Percentiles rank a stretch among this genome's conserved stretches.
These are phyloP conservation scores for Elongisporangium senticosum DNA, from an alignment of 352 stramenopile species.

Conservation along the genomic window DNA sequence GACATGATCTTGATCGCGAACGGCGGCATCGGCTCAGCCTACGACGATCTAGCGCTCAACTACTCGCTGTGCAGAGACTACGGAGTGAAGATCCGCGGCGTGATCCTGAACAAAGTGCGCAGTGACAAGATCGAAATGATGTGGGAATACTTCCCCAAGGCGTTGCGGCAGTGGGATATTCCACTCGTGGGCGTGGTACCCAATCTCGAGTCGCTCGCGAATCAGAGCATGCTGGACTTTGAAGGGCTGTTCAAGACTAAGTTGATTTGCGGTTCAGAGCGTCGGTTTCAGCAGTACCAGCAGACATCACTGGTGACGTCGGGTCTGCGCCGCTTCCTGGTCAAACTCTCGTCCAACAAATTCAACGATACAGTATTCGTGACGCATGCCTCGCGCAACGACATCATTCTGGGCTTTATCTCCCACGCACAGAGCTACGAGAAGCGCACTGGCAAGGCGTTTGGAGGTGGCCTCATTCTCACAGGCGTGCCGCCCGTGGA, in stretches of 20 bases:
- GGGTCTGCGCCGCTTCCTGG: conserved; percentile 75
- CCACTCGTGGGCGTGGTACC: conserved; percentile 83
- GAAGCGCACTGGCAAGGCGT: conserved; percentile 50
- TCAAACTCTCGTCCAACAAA: conserved; percentile 68
- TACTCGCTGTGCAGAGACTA: conserved; percentile 90
- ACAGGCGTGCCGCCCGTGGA: conserved; percentile 73
- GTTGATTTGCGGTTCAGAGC: conserved; percentile 43
- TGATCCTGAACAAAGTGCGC: conserved; percentile 96
- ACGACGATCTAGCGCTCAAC: conserved; percentile 94
- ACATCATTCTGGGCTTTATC: conserved; percentile 88
- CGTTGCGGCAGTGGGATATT: conserved; percentile 68
- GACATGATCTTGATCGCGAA: conserved; percentile 96
- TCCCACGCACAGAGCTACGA: conserved; percentile 78
- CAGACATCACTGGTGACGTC: conserved; percentile 82
- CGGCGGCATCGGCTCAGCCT: conserved; percentile 91
- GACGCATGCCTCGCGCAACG: conserved; percentile 84
- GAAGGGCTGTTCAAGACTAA: conserved; percentile 79
- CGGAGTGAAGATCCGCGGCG: conserved; percentile 89
- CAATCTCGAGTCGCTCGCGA: conserved; percentile 67
- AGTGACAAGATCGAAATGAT: conserved; percentile 81
- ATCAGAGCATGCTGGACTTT: conserved; percentile 86
- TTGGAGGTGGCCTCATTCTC: conserved; percentile 86
- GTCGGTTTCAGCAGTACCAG: conserved; percentile 75
- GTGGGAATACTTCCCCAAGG: conserved; percentile 83
- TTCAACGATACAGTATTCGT: conserved; percentile 85